phyloP scores from a whole-genome alignment of 495 filamentous ascomycete species.

The Podospora australis region DNA sequence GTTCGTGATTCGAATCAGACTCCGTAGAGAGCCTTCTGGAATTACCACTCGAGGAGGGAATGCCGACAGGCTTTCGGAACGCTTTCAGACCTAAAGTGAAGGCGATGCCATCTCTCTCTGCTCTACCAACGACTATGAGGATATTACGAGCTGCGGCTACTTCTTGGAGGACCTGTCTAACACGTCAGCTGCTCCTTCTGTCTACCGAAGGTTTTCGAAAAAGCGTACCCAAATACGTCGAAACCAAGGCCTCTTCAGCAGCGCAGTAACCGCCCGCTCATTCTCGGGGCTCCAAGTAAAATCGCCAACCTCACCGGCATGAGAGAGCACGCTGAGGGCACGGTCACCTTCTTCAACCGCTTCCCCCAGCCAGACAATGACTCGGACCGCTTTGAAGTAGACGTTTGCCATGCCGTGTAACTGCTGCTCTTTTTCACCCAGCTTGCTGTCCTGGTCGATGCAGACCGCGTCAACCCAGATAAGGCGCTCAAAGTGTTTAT shows the following conservation, averaged over 20 bases:
- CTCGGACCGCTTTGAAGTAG: conserved; percentile 22
- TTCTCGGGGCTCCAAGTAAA: neutral
- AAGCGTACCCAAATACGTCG: neutral
- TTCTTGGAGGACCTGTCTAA: conserved; percentile 18
- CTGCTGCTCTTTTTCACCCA: conserved; percentile 9
- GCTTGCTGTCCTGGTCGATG: conserved; percentile 19
- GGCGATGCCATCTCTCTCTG: neutral
- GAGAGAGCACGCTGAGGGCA: conserved; percentile 16
- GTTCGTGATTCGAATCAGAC: too few species aligned
- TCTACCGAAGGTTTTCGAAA: neutral
- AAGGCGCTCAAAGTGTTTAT: conserved; percentile 15
- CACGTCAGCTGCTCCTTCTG: conserved; percentile 3
- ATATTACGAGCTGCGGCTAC: conserved; percentile 26
- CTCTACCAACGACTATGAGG: conserved; percentile 17
- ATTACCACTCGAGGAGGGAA: too few species aligned
- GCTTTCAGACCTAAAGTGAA: neutral
- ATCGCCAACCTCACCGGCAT: neutral
- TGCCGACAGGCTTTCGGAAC: too few species aligned
- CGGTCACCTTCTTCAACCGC: conserved; percentile 22
- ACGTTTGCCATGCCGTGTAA: conserved; percentile 26
- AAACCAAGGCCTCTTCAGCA: conserved; percentile 2
- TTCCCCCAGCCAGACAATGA: conserved; percentile 20
- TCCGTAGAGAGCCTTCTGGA: too few species aligned
- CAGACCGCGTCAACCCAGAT: conserved; percentile 29
- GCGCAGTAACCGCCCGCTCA: neutral